Evolutionary conservation across 371 early-diverging fungal genomes (phyloP), one percentile per base, ranked within the genome.

Genomic region (Circinella umbellata): DNA sequence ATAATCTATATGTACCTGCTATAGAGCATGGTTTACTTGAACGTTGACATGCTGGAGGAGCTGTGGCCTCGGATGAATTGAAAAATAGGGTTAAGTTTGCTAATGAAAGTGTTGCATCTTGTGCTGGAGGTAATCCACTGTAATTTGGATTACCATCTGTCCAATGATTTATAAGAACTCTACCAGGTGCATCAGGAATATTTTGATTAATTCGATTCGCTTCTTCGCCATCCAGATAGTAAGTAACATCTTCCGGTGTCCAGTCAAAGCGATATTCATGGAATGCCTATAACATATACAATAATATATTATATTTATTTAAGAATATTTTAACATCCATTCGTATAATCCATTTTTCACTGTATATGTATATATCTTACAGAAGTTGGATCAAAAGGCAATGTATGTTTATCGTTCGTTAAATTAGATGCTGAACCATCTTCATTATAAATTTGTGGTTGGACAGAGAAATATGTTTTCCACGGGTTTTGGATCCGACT

Each of bases 231-330:
- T 83, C 84, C 20, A 83, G 54, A 63, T 74, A 81, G 47, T 72
- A 81, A 9, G 75, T 73, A 36, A 80, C 73, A n/a, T 47, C 60
- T 11, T 42, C 67, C 4, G 84, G 82, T 4, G 62, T 49, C 82
- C 84, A 84, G 39, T 84, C 84, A 55, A 84, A 81, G 15, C 82
- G 71, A 51, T 81, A 84, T 63, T 81, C 81, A 47, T 83, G 84
- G 37, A 73, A 81, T 36, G 67, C 78, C 83, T 83, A 68, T 53
- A 53, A 53, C 3, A 42, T 42, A 9, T 42, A 3, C 11, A 53
- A 68, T 53, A 53, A 53, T 42, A 42, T 42, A 9, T 42, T 10
- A 47, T 20, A 4, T 42, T 11, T 10, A 46, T 18, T n/a, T 55
- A 17, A 61, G 37, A 51, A 15, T n/a, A 27, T 48, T n/a, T 7